Base-by-base conservation (phyloP, 129 eudicot species). In the Chrysanthemum seticuspe region DNA sequence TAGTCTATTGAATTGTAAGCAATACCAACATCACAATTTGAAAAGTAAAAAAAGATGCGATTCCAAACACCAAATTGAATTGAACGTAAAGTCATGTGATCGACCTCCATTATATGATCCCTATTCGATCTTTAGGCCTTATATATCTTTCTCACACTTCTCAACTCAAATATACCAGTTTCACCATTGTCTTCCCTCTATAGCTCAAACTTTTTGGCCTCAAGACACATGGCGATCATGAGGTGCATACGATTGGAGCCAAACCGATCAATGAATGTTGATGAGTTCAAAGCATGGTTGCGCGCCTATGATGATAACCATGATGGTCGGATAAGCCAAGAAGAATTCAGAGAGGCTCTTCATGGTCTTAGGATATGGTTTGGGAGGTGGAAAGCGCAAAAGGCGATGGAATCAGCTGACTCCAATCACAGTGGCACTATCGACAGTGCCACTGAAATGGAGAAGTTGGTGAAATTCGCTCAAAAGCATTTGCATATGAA, bases 261-360 rank as follows among this genome's bases (percentile, higher is more conserved):
- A 3, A 85, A 67, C 25, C 58, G 76, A 70, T 83, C 82, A 11
- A 84, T 87, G 91, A 81, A 82, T 0, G 79, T 81, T 23, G 85
- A 84, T 11, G 91, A 87, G 45, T 87, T 87, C 82, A 84, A 76
- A 74, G 85, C 77, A 19, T 87, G 91, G 91, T 72, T 87, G 27
- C 76, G 84, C 40, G 65, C 72, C 1, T 87, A 78, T 49, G 91
- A 87, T 40, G 76, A 67, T 57, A 82, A 87, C 75, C 85, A 51
- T 21, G 88, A 87, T 76, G 88, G 91, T 29, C 80, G 83, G 18
- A 87, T 87, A 5, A 84, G 81, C 79, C 76, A 66, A 21, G 86
- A 84, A 29, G 91, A 84, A 68, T 62, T 87, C 13, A 68, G 49
- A 78, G 83, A 87, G 67, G 91, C 88, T 2, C 83, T 84, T 15